Conservation (phyloP, 495 filamentous ascomycete genomes). For the Hypoxylon subgilvum region DNA sequence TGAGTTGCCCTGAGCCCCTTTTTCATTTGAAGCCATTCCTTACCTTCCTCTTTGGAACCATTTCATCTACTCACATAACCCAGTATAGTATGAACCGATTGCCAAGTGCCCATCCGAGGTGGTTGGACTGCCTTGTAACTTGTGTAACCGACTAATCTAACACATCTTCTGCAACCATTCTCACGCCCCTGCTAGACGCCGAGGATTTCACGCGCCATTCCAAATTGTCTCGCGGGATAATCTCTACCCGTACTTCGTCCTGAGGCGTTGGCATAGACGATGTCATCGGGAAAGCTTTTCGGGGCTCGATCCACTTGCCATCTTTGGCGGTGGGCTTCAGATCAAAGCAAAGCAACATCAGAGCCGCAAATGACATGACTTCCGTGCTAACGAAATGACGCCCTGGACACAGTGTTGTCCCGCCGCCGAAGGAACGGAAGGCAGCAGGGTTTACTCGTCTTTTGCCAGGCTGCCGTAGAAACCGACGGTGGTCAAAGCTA, state of each 20-base stretch:
- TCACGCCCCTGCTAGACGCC: neutral
- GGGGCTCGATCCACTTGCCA: neutral
- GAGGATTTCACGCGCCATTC: neutral
- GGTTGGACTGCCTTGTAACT: too few species aligned
- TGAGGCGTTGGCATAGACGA: slow-evolving; percentile 3
- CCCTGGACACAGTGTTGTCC: neutral
- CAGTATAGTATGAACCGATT: too few species aligned
- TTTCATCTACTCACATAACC: too few species aligned
- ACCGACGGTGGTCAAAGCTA: neutral
- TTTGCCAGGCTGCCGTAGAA: neutral
- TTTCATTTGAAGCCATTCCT: too few species aligned
- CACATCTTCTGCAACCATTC: neutral
- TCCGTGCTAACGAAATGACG: neutral
- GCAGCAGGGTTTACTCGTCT: neutral
- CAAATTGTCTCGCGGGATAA: neutral
- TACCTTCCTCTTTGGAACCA: too few species aligned
- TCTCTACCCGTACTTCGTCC: neutral
- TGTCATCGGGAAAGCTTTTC: neutral
- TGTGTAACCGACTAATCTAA: too few species aligned
- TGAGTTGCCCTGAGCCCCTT: too few species aligned
- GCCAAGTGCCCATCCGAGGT: too few species aligned
- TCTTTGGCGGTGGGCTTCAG: neutral
- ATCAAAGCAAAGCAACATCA: neutral
- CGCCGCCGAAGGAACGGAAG: neutral
- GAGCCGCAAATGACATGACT: neutral